phyloP scores from a whole-genome alignment of 805 yeast species.

The Komagataella kurtzmanii region DNA sequence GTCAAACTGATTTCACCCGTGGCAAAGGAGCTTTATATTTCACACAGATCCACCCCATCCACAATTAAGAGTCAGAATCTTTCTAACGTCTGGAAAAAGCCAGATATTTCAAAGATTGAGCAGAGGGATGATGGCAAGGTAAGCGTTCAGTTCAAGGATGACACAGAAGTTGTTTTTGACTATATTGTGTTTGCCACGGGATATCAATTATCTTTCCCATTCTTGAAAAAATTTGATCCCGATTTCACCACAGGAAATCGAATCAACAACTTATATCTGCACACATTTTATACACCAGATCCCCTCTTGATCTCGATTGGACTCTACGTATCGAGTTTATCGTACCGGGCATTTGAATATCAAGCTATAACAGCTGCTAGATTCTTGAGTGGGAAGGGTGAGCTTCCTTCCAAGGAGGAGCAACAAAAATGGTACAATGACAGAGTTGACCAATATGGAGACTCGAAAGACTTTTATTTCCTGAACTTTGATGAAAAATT shows the following conservation, averaged over 20 bases:
- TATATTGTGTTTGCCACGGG: slow-evolving; percentile 1
- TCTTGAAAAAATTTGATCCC: slow-evolving; percentile 8
- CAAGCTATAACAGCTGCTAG: slow-evolving; percentile 24
- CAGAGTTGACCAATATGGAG: slow-evolving; percentile 16
- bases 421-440: slow-evolving; percentile 18
- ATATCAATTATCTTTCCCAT: slow-evolving; percentile 19
- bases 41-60: slow-evolving; percentile 13
- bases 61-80: slow-evolving; percentile 17
- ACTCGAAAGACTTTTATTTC: slow-evolving; percentile 17
- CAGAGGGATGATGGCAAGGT: slow-evolving; percentile 12
- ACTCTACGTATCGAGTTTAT: slow-evolving; percentile 22
- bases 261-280: slow-evolving; percentile 18
- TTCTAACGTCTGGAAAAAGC: slow-evolving; percentile 12
- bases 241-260: slow-evolving; percentile 14
- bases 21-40: slow-evolving; percentile 8
- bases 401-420: slow-evolving; percentile 16
- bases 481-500: slow-evolving; percentile 20
- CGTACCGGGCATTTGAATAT: slow-evolving; percentile 26
- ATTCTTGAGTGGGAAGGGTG: slow-evolving; percentile 16
- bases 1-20: slow-evolving; percentile 11
- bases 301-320: slow-evolving; percentile 23
- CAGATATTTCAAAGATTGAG: slow-evolving; percentile 10
- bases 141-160: slow-evolving; percentile 2
- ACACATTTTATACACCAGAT: slow-evolving; percentile 19
- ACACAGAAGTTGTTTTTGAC: slow-evolving; percentile 13